A percentile compares a stretch with the other conserved stretches of the same genome.
phyloP scores from a whole-genome alignment of 176 grass and related monocot species.

The Metroxylon sagu region DNA sequence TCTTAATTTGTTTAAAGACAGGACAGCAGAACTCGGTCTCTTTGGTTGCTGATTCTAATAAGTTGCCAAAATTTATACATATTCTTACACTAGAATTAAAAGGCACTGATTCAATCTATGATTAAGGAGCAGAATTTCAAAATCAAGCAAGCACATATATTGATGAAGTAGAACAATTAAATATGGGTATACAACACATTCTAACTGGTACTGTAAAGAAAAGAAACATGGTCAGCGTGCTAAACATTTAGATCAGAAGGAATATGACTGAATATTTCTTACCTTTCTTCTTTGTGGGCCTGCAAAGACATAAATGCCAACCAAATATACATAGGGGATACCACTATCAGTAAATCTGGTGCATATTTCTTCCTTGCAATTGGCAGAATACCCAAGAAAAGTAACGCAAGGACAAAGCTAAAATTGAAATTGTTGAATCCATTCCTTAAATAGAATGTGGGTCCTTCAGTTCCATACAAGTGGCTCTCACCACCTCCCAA shows the following conservation, averaged over 20 bases:
- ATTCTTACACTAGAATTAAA: too few species aligned
- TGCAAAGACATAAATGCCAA: conserved; percentile 93
- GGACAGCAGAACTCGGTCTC: too few species aligned
- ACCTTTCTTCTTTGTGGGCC: conserved; percentile 99
- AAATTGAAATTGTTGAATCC: conserved; percentile 98
- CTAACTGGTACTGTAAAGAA: conserved; percentile 5
- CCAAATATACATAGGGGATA: conserved; percentile 92
- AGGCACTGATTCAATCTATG: too few species aligned
- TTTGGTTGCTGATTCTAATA: too few species aligned
- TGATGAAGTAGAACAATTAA: too few species aligned
- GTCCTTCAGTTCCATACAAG: conserved; percentile 84
- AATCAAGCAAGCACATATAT: neutral
- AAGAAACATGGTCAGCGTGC: conserved; percentile 1
- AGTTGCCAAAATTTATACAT: too few species aligned
- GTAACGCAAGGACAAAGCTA: conserved; percentile 66
- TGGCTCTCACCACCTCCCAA: conserved; percentile 86
- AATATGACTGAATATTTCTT: neutral
- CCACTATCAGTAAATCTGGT: conserved; percentile 66
- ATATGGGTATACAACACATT: too few species aligned
- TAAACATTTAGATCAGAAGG: neutral
- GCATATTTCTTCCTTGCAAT: conserved; percentile 71
- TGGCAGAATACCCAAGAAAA: conserved; percentile 54
- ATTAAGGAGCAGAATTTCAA: neutral
- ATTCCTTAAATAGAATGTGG: conserved; percentile 76
- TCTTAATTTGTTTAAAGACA: too few species aligned